These are phyloP conservation scores for Loxodes magnus DNA, from an alignment of 73 alveolate genomes.

Conservation along the genomic window DNA sequence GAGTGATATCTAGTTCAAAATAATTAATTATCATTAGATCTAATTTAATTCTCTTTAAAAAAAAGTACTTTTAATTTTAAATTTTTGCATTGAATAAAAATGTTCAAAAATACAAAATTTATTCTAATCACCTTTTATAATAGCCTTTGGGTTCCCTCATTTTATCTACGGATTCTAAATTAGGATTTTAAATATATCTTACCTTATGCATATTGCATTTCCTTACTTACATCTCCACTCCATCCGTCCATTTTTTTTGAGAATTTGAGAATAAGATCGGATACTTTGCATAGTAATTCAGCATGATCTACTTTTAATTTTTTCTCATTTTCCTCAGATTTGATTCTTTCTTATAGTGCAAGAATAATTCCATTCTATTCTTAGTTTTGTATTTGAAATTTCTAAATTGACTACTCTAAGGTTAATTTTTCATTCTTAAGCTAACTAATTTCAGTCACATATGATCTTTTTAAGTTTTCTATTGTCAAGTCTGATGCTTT, in stretches of 20 bases:
- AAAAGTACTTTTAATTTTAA: no score
- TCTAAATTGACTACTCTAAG: constrained; percentile 34
- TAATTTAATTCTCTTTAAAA: no score
- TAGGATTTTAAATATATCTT: background rate
- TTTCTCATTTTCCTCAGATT: constrained; percentile 53
- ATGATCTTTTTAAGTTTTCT: constrained; percentile 31
- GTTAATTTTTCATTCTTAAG: constrained; percentile 34
- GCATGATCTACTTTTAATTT: constrained; percentile 56
- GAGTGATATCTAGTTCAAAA: no score
- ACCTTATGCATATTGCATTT: constrained; percentile 1
- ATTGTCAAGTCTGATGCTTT: constrained; percentile 32
- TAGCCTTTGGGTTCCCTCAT: no score
- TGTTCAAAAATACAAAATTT: no score
- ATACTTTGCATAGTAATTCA: constrained; percentile 42
- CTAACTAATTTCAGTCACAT: constrained; percentile 34
- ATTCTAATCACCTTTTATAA: no score
- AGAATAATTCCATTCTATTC: constrained; percentile 37
- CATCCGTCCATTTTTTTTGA: constrained; percentile 21
- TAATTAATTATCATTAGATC: no score
- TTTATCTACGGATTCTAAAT: no score
- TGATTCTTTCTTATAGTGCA: constrained; percentile 47
- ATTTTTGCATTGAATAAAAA: no score
- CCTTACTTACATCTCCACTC: constrained; percentile 11
- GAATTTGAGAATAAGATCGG: constrained; percentile 23
- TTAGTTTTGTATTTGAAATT: constrained; percentile 28